Conservation (phyloP, 2,329 filamentous ascomycete species). For the Aureobasidium sp. region DNA sequence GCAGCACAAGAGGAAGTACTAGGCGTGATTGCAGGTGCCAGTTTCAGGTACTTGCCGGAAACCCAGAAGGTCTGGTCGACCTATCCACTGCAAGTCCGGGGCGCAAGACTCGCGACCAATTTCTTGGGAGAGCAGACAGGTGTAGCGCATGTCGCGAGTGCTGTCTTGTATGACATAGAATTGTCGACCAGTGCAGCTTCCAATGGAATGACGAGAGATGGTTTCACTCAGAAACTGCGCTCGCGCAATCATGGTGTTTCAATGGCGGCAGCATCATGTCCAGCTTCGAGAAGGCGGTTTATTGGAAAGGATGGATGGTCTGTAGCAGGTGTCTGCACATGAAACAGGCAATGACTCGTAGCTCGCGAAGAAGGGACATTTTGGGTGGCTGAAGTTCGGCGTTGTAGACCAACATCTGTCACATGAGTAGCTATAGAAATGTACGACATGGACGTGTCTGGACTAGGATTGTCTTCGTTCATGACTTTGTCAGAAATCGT, state of each 20-base stretch:
- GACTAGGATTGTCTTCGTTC: background rate
- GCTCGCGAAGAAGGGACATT: background rate
- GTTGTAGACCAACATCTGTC: background rate
- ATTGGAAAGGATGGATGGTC: background rate
- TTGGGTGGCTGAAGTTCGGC: background rate
- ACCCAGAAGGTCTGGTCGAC: background rate
- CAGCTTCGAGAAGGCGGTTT: background rate
- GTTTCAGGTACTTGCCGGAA: background rate
- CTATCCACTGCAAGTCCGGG: background rate
- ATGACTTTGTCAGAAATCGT: too few relatives aligned
- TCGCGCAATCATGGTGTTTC: background rate
- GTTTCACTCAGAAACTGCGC: background rate
- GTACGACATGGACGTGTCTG: background rate
- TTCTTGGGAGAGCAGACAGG: background rate
- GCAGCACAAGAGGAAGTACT: background rate
- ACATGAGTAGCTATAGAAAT: background rate
- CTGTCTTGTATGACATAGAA: background rate
- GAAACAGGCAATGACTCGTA: background rate
- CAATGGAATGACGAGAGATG: background rate
- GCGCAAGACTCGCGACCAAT: background rate
- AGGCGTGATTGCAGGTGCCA: background rate
- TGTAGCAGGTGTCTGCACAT: background rate
- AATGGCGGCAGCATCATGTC: background rate
- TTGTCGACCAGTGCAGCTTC: background rate
- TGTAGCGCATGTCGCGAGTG: background rate